Evolutionary conservation across 441 rosid species (phyloP), one percentile per base, ranked within the genome.

Genomic region (Aquilaria agallochum): DNA sequence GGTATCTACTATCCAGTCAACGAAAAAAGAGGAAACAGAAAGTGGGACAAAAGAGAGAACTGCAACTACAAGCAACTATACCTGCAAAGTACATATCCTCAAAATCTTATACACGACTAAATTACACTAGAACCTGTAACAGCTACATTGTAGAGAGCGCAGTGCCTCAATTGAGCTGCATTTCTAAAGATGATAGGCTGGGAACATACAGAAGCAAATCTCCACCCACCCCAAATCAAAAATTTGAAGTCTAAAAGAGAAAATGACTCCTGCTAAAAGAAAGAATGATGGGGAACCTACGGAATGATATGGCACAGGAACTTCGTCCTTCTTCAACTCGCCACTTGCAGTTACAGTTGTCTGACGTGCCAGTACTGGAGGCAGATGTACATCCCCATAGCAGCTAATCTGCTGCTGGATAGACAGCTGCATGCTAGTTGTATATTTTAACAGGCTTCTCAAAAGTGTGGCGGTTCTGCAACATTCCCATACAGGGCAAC

Each of bases 371-470:
- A 31, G 70, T 48, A 51, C 64, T 53, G 50, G 48, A 1, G 62
- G 67, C 45, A 40, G 45, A 40, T 40, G 45, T 27, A 55, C 20
- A 53, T 40, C 61, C 55, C 51, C 59, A 55, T 36, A 58, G 55
- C 62, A 53, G 45, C 59, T 64, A n/a, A 59, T 36, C 44, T 60
- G 72, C 68, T n/a, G 63, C 55, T 50, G 75, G 70, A 67, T 50
- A 70, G 63, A 60, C 74, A 63, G 75, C 76, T 68, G 66, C 68
- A 66, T 56, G 61, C 80, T 86, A 95, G 77, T 89, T 89, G 85
- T 89, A 91, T 73, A 95, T 95, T 70, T 81, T 95, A 72, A 92
- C 93, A 10, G 98, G 86, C 85, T 83, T 95, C 84, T 89, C 97
- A 70, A 62, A 83, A 4, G 91, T 69, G 66, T 87, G 96, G 27